phyloP scores from a whole-genome alignment of 2,329 filamentous ascomycete genomes.

The Penicillium sp. region DNA sequence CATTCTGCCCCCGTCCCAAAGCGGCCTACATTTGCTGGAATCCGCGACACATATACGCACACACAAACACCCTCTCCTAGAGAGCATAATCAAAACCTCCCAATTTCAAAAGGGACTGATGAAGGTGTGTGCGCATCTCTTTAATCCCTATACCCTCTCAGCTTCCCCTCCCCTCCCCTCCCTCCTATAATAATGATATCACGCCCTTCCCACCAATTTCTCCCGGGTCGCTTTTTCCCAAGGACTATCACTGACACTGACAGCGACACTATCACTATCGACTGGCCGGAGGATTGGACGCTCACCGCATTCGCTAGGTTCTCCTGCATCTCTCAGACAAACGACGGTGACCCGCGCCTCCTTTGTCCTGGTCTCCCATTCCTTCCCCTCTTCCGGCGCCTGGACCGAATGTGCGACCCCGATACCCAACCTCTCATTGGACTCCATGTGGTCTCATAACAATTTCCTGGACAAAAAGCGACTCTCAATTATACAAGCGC shows the following conservation, averaged over 20 bases:
- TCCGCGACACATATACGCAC: slow-evolving; percentile 14
- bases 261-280: slow-evolving; percentile 15
- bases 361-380: slow-evolving; percentile 16
- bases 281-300: slow-evolving; percentile 14
- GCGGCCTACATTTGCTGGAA: slow-evolving; percentile 9
- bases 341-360: slow-evolving; percentile 23
- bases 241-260: slow-evolving; percentile 7
- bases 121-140: slow-evolving; percentile 20
- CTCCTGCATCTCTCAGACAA: slow-evolving; percentile 18
- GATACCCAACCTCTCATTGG: slow-evolving; percentile 21
- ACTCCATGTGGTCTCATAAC: slow-evolving; percentile 36
- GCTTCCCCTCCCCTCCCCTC: background rate
- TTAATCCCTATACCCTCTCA: background rate
- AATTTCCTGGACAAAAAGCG: slow-evolving; percentile 25
- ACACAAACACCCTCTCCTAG: slow-evolving; percentile 15
- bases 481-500: slow-evolving; percentile 29
- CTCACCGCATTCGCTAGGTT: slow-evolving; percentile 16
- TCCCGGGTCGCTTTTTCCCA: background rate
- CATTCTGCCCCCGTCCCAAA: slow-evolving; percentile 10
- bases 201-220: slow-evolving; percentile 13
- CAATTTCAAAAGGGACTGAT: slow-evolving; percentile 23
- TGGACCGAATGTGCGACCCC: slow-evolving; percentile 33
- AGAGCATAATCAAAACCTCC: slow-evolving; percentile 1
- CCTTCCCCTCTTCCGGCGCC: slow-evolving; percentile 13
- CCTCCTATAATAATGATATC: slow-evolving; percentile 23